A percentile compares a stretch with the other conserved stretches of the same genome.
Conservation (phyloP, 2,329 filamentous ascomycete genomes). For the Dactylellina drechsleri region DNA sequence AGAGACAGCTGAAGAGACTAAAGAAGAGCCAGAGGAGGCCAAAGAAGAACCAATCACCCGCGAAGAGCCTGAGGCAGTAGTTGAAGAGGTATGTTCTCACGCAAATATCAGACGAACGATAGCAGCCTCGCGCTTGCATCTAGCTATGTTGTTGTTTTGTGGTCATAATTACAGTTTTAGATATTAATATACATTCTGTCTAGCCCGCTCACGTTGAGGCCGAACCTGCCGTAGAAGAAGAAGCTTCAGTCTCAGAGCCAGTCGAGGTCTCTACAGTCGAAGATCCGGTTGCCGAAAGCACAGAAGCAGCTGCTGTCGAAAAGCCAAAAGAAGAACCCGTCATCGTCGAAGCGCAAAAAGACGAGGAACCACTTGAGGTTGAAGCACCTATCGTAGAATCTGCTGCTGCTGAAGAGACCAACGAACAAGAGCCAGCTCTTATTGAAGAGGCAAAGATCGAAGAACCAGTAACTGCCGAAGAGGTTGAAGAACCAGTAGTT, state of each 20-base stretch:
- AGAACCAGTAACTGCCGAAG: conserved; percentile 4
- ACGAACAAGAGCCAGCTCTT: background rate
- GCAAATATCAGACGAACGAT: background rate
- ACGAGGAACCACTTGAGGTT: background rate
- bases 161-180: background rate
- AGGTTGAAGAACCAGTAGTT: conserved; percentile 1
- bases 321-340: conserved; percentile 10
- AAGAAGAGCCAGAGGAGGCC: conserved; percentile 26
- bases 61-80: conserved; percentile 17
- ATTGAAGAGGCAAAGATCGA: conserved; percentile 27
- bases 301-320: background rate
- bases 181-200: background rate
- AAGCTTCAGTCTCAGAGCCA: conserved; percentile 2
- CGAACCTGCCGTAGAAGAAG: conserved; percentile 16
- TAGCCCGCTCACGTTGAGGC: conserved; percentile 27
- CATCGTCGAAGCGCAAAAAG: conserved; percentile 7
- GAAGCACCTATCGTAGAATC: conserved; percentile 14
- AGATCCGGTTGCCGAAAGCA: too few species aligned
- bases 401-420: background rate
- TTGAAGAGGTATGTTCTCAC: conserved; percentile 26
- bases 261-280: conserved; percentile 5
- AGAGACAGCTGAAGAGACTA: conserved; percentile 16
- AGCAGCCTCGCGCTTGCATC: background rate
- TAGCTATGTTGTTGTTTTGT: background rate
- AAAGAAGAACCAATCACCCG: conserved; percentile 10